phyloP scores from a whole-genome alignment of 225 moss, liverwort and hornwort genomes.

The Pleurozium schreberi region DNA sequence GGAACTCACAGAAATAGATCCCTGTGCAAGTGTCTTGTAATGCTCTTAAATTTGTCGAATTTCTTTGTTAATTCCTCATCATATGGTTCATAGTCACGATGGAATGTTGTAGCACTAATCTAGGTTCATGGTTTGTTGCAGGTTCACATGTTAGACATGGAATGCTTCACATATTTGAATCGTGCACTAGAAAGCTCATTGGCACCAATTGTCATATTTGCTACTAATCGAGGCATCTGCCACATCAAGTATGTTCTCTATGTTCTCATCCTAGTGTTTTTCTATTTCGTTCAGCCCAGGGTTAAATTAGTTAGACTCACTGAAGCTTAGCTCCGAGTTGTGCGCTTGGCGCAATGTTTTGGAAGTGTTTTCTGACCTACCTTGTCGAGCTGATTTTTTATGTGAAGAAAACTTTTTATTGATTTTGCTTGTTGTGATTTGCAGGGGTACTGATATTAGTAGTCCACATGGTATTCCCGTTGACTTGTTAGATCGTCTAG shows the following conservation, averaged over 20 bases:
- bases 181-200: slow-evolving; percentile 93
- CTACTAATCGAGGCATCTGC: slow-evolving; percentile 85
- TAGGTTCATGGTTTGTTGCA: slow-evolving; percentile 7
- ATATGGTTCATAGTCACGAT: not conserved
- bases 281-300: not conserved
- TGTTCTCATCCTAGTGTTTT: not conserved
- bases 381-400: not conserved
- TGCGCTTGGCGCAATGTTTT: not conserved
- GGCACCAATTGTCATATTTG: slow-evolving; percentile 95
- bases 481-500: slow-evolving; percentile 90
- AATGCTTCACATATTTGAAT: slow-evolving; percentile 97
- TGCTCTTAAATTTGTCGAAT: not conserved
- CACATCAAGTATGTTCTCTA: slow-evolving; percentile 52
- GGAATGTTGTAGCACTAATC: not conserved
- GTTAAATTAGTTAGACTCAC: not conserved
- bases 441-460: slow-evolving; percentile 89
- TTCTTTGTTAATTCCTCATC: not conserved
- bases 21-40: not conserved
- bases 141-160: slow-evolving; percentile 98
- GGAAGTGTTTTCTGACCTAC: not conserved
- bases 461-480: slow-evolving; percentile 94
- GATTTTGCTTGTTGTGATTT: not conserved
- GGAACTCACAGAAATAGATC: not conserved
- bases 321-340: not conserved
- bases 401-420: not conserved